Conservation (phyloP, 805 yeast species). For the Candida xiaguanensis region DNA sequence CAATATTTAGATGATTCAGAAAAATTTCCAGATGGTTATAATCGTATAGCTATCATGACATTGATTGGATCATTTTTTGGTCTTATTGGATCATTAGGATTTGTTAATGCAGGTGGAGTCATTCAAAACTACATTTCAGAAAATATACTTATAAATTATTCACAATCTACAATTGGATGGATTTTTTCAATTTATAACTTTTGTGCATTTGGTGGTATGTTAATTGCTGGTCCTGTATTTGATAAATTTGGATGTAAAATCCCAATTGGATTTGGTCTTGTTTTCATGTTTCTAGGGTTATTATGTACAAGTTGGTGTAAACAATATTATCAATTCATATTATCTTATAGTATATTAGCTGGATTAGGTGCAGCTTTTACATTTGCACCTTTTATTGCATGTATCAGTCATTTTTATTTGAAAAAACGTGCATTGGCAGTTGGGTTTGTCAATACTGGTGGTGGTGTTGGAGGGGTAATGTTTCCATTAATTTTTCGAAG, state of each 20-base stretch:
- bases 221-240: slow-evolving; percentile 23
- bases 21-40: slow-evolving; percentile 26
- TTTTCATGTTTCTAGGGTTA: slow-evolving; percentile 17
- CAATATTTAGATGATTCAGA: slow-evolving; percentile 19
- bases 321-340: slow-evolving; percentile 21
- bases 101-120: slow-evolving; percentile 25
- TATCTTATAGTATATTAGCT: slow-evolving; percentile 21
- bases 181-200: slow-evolving; percentile 25
- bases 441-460: slow-evolving; percentile 27
- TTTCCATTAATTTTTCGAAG: slow-evolving; percentile 25
- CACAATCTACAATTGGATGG: slow-evolving; percentile 23
- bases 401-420: slow-evolving; percentile 21
- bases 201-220: slow-evolving; percentile 20
- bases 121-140: slow-evolving; percentile 17
- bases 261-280: slow-evolving; percentile 17
- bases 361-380: slow-evolving; percentile 24
- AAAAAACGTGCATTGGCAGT: slow-evolving; percentile 22
- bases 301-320: slow-evolving; percentile 19
- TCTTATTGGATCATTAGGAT: slow-evolving; percentile 21
- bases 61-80: slow-evolving; percentile 23
- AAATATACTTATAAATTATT: slow-evolving; percentile 12
- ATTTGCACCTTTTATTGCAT: slow-evolving; percentile 22
- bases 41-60: neutral
- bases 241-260: slow-evolving; percentile 21
- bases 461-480: slow-evolving; percentile 29